Base-by-base conservation (phyloP, 805 yeast species). In the Pichia exigua region DNA sequence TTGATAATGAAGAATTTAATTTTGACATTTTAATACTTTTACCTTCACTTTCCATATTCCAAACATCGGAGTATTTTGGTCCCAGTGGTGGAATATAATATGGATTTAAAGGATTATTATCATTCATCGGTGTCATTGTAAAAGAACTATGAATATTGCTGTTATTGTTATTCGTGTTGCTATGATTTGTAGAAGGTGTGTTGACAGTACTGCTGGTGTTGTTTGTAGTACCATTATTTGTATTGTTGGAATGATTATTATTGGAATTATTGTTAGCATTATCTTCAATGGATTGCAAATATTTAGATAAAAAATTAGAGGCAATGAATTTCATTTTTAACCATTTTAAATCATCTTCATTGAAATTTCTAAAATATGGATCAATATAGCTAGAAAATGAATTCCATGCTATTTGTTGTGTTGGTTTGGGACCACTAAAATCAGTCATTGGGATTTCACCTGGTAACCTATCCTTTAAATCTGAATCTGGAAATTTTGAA, bases 401-500 rank as follows among this genome's bases (percentile, higher is more conserved):
- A 13, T 87, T 75, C 64, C 87, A 90, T 62, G 90, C 97, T 18
- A 92, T 94, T 70, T 94, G 99, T 66, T 89, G 92, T 2, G 89
- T 69, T 20, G 91, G 91, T 61, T 91, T 92, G 15, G 83, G 80
- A 55, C 82, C 81, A 6, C 96, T 83, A 59, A 87, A 89, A 67
- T 94, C 98, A 51, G 76, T 77, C 65, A 87, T 82, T 12, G 99
- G 99, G 26, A 90, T 83, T 38, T 75, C 80, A 3, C 99, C 99
- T 0, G 99, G 96, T 30, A 94, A 72, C 55, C 85, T 67, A 50
- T 82, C 85, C 57, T 80, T 74, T 44, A 94, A 71, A 62, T 91
- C 96, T 41, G 74, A 74, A 32, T 82, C 78, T 0, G 99, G 99
- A 64, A 82, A 94, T n/a, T 91, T 82, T 0, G 94, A 87, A 17